Evolutionary conservation across 768 basidiomycete species (phyloP).

Genomic region (Auricularia cornea): DNA sequence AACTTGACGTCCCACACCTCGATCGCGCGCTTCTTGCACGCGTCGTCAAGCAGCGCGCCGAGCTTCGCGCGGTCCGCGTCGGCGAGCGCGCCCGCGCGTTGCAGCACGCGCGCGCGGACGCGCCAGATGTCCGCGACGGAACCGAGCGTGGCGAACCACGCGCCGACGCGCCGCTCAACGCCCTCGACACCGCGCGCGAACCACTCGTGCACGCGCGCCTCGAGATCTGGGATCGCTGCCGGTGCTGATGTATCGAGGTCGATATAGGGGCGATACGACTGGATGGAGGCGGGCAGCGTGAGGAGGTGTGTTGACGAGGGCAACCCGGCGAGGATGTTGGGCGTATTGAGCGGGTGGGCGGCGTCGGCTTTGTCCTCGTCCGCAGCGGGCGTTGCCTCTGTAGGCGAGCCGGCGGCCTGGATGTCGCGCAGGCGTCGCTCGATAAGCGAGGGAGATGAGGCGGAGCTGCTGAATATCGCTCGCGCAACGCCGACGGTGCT

Average conservation of each 20-base stretch:
- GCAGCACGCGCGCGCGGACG: slow-evolving; percentile 40
- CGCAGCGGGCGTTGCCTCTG: slow-evolving; percentile 27
- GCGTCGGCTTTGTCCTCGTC: slow-evolving; percentile 38
- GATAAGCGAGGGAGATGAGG: slow-evolving; percentile 40
- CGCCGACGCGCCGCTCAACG: slow-evolving; percentile 36
- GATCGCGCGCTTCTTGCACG: slow-evolving; percentile 45
- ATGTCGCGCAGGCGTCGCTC: slow-evolving; percentile 50
- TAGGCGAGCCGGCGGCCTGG: slow-evolving; percentile 38
- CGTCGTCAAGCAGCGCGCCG: slow-evolving; percentile 39
- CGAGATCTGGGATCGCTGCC: slow-evolving; percentile 39
- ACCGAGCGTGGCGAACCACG: slow-evolving; percentile 54
- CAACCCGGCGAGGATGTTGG: slow-evolving; percentile 55
- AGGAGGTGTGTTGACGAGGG: slow-evolving; percentile 81
- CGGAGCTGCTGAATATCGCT: slow-evolving; percentile 40
- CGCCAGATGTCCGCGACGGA: slow-evolving; percentile 64
- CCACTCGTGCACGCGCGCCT: slow-evolving; percentile 52
- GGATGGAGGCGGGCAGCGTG: slow-evolving; percentile 61
- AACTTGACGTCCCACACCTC: slow-evolving; percentile 52
- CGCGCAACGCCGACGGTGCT: slow-evolving; percentile 52
- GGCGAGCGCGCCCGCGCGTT: slow-evolving; percentile 40
- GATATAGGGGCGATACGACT: slow-evolving; percentile 79
- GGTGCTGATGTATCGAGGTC: slow-evolving; percentile 53
- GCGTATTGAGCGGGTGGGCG: slow-evolving; percentile 68
- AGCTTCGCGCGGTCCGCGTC: slow-evolving; percentile 39
- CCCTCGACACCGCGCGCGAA: slow-evolving; percentile 43